Evolutionary conservation across 202 grass and related monocot genomes (phyloP).

Genomic region (Digitaria exilis): DNA sequence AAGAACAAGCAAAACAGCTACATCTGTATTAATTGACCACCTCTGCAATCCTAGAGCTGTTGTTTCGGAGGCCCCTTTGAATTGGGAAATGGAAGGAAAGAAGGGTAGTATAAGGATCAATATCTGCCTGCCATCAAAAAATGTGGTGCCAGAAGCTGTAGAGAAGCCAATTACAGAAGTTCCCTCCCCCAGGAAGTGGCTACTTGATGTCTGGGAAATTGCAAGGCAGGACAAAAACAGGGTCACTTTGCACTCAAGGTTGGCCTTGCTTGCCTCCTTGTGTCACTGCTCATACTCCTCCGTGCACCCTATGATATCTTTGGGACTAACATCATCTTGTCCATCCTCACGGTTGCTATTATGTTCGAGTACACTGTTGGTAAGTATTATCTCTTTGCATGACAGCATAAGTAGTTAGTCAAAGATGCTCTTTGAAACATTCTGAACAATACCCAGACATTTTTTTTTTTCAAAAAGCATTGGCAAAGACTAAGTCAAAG

Average conservation of each 20-base stretch:
- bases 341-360: conserved; percentile 80
- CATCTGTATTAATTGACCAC: conserved; percentile 1
- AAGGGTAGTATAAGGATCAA: conserved; percentile 75
- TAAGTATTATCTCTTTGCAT: conserved; percentile 43
- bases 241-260: conserved; percentile 82
- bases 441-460: too few relatives aligned
- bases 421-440: neutral
- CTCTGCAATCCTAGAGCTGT: conserved; percentile 20
- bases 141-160: conserved; percentile 27
- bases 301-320: conserved; percentile 68
- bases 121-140: conserved; percentile 45
- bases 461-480: conserved; percentile 30
- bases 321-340: conserved; percentile 78
- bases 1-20: conserved; percentile 16
- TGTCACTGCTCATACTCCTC: conserved; percentile 78
- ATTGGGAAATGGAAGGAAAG: conserved; percentile 78
- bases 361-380: conserved; percentile 95
- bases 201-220: conserved; percentile 70
- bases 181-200: conserved; percentile 57
- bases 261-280: conserved; percentile 79
- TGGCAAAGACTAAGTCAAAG: neutral
- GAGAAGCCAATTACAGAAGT: conserved; percentile 42
- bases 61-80: conserved; percentile 26
- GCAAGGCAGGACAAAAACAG: conserved; percentile 64
- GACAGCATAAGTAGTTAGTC: neutral